phyloP scores from a whole-genome alignment of 805 yeast species.

The Starmerella asiatica region DNA sequence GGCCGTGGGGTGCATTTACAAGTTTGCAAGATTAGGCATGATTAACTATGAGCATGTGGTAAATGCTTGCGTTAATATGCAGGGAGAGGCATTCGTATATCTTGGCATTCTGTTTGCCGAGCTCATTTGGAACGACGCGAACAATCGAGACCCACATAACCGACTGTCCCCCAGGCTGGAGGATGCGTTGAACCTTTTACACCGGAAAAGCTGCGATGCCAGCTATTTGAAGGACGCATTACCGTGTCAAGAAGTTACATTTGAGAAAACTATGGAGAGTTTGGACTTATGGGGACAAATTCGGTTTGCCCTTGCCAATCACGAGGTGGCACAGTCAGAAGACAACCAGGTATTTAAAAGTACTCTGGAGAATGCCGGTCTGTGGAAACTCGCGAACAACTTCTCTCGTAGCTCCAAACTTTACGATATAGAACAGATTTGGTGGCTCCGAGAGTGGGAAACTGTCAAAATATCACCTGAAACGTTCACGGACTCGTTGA shows the following conservation, averaged over 20 bases:
- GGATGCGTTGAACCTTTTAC: not conserved
- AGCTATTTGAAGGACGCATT: not conserved
- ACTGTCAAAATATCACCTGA: not conserved
- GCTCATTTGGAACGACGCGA: conserved; percentile 3
- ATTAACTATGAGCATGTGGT: not conserved
- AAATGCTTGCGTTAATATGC: not conserved
- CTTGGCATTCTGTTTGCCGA: conserved; percentile 5
- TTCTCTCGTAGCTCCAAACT: not conserved
- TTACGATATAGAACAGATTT: conserved; percentile 30
- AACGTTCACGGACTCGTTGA: conserved; percentile 27
- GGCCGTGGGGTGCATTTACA: too few relatives aligned
- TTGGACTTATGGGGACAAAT: too few relatives aligned
- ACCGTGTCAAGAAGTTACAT: too few relatives aligned
- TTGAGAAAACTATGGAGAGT: too few relatives aligned
- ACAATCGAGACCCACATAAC: not conserved
- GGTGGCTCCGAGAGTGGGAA: conserved; percentile 74
- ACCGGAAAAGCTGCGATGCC: not conserved
- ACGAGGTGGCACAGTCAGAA: too few relatives aligned
- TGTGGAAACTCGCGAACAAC: conserved; percentile 12
- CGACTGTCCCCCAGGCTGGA: not conserved
- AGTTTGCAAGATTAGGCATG: too few relatives aligned
- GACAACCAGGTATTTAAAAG: not conserved
- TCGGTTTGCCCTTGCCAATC: too few relatives aligned
- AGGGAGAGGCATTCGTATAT: not conserved
- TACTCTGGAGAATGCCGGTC: conserved; percentile 6